Evolutionary conservation across 176 grass and related monocot species (phyloP).

Genomic region (Oryza longistaminata): DNA sequence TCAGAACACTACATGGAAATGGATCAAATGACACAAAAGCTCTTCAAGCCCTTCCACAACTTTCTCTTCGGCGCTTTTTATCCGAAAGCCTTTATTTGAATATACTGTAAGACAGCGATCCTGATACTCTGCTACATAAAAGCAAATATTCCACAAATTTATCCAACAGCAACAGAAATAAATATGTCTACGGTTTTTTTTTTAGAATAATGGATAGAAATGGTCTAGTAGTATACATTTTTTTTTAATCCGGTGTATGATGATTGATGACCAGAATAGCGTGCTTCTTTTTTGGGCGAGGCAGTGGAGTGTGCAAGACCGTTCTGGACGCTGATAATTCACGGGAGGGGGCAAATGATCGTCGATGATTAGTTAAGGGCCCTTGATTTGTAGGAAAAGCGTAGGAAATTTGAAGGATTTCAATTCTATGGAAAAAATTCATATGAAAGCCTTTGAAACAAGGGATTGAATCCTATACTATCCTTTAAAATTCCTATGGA

Average conservation of each 20-base stretch:
- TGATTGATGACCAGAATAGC: background rate
- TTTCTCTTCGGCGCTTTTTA: conserved; percentile 12
- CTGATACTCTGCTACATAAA: background rate
- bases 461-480: no score
- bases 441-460: no score
- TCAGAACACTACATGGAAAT: background rate
- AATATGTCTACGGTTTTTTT: background rate
- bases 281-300: background rate
- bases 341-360: background rate
- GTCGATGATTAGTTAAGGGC: conserved; percentile 11
- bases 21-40: conserved; percentile 23
- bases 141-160: background rate
- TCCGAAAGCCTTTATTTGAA: background rate
- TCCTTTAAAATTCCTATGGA: no score
- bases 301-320: background rate
- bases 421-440: no score
- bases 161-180: background rate
- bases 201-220: no score
- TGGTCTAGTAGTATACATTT: background rate
- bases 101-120: background rate
- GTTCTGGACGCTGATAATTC: background rate
- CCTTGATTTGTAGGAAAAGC: no score
- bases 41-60: background rate
- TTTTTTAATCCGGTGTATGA: background rate
- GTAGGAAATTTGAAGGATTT: no score